Base-by-base conservation (phyloP, 768 basidiomycete species). In the Mycena crocata region DNA sequence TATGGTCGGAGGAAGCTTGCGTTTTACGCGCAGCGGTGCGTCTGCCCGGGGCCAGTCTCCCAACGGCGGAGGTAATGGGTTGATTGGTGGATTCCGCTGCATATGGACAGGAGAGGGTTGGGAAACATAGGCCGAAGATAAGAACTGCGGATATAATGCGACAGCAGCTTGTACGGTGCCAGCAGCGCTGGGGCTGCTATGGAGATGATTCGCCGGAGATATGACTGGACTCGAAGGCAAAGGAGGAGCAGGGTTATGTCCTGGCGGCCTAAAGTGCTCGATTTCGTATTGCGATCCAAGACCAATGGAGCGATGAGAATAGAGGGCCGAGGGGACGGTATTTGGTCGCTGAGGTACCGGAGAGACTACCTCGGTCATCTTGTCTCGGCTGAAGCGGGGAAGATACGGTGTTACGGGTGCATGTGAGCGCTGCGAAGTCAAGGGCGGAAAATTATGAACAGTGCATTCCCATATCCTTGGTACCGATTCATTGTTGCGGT, bases 11-110 rank as follows among this genome's bases (percentile, higher is more conserved):
- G 60, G 64, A 24, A 15, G 24, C 37, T 66, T 70, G 17, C 62
- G 64, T 35, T 70, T 70, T 50, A 61, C 28, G 17, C 69, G 69
- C 32, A 70, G 34, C 12, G 69, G 69, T 4, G 69, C 54, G 59
- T 69, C 49, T 21, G 59, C n/a, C 14, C 68, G 51, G 1, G 68
- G 68, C 68, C 68, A 69, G 44, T 69, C 68, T 23, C 68, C 68
- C 23, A 69, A 26, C 30, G 65, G 65, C 45, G 69, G 57, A 9
- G 69, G 69, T 12, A 64, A 30, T 19, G 24, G 48, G 17, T 21
- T 35, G 13, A 31, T 24, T 6, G 52, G 54, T 34, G 21, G 58
- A 49, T 8, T 37, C 12, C 15, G 55, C 46, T 39, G 49, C 40
- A 31, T 44, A 8, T 13, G 46, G n/a, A 31, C 63, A 13, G 63